Evolutionary conservation across 228 moss, liverwort and hornwort genomes (phyloP).

Genomic region (Sphagnum fallax): DNA sequence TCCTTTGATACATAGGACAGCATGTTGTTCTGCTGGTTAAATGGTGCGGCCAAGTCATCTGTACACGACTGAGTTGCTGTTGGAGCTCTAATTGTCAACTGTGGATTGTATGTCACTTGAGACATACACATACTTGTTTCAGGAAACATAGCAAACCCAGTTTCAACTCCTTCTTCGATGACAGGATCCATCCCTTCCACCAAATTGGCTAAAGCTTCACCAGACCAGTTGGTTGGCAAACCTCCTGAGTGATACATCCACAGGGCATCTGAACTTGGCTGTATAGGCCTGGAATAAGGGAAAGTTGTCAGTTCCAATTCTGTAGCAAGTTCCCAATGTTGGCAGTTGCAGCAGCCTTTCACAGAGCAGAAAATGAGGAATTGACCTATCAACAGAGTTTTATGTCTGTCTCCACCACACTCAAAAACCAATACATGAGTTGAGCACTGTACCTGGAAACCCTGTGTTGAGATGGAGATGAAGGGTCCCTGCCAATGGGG

Average conservation of each 20-base stretch:
- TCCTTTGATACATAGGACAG: too few relatives aligned
- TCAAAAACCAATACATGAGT: neutral
- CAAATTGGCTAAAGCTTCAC: neutral
- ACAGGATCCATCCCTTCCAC: neutral
- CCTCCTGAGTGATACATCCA: neutral
- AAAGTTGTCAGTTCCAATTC: too few relatives aligned
- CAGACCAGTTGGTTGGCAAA: neutral
- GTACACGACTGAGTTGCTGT: too few relatives aligned
- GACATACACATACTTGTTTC: neutral
- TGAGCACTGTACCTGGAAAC: slow-evolving; percentile 54
- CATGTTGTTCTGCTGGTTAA: too few relatives aligned
- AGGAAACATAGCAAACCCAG: neutral
- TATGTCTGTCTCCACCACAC: neutral
- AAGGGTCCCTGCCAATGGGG: slow-evolving; percentile 63
- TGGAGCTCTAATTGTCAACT: too few relatives aligned
- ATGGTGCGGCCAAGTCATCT: too few relatives aligned
- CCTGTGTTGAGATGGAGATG: slow-evolving; percentile 34
- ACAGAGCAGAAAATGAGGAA: too few relatives aligned
- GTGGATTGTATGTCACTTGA: neutral
- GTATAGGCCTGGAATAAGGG: neutral
- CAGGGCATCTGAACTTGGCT: neutral
- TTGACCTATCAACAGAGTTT: neutral
- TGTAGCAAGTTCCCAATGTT: too few relatives aligned
- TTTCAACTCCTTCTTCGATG: neutral
- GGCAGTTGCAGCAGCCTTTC: too few relatives aligned